Percentiles rank a stretch among this genome's conserved stretches.
Conservation (phyloP, 2,329 filamentous ascomycete species). For the Alternaria brassicicola region DNA sequence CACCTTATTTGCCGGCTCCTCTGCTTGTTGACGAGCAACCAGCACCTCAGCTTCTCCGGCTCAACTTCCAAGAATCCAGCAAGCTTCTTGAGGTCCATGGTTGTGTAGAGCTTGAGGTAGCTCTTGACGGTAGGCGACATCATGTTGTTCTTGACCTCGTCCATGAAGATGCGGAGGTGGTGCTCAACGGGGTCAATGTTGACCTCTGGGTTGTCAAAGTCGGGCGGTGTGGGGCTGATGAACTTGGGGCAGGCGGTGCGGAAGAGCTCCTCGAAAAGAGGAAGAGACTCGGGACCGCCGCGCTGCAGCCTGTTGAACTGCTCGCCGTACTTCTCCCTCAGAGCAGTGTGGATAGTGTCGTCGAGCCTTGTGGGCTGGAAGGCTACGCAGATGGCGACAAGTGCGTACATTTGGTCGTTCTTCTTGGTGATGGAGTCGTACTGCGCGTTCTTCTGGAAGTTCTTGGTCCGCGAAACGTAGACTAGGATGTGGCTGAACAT, state of each 20-base stretch:
- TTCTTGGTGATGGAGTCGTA: constrained; percentile 99
- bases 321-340: constrained; percentile 99
- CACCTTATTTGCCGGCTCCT: constrained; percentile 95
- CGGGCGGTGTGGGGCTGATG: constrained; percentile 94
- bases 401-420: constrained; percentile 99
- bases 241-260: constrained; percentile 98
- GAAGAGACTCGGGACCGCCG: constrained; percentile 91
- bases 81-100: constrained; percentile 98
- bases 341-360: constrained; percentile 97
- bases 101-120: constrained; percentile 98
- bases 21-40: constrained; percentile 98
- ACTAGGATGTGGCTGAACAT: constrained; percentile 99
- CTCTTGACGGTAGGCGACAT: constrained; percentile 97
- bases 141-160: constrained; percentile 99
- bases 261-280: constrained; percentile 98
- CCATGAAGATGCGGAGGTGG: constrained; percentile 98
- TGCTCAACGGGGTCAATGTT: constrained; percentile 98
- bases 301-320: constrained; percentile 96
- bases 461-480: constrained; percentile 98
- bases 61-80: constrained; percentile 96
- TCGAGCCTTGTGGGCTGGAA: constrained; percentile 97
- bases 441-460: constrained; percentile 99
- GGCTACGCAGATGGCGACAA: constrained; percentile 97
- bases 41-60: constrained; percentile 92
- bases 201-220: constrained; percentile 95